A percentile compares a stretch with the other conserved stretches of the same genome.
Conservation (phyloP, 2,329 filamentous ascomycete species). For the Alternaria sp. region DNA sequence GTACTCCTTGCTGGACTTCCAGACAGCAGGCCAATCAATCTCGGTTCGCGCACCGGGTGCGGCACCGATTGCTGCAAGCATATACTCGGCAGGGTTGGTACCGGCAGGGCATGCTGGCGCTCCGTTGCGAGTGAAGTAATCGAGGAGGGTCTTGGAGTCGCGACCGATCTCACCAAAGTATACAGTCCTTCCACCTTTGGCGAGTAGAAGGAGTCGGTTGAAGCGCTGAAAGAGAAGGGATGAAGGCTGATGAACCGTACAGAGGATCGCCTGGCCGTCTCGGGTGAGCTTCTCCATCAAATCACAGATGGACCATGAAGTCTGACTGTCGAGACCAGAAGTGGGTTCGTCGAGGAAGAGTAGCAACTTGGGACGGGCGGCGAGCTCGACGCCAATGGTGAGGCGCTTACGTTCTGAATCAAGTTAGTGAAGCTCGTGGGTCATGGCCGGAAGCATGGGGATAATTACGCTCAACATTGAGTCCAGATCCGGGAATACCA, state of each 20-base stretch:
- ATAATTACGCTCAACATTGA: conserved; percentile 56
- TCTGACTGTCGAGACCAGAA: not conserved
- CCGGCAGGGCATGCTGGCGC: too few relatives aligned
- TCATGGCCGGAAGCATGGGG: conserved; percentile 6
- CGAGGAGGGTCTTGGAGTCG: not conserved
- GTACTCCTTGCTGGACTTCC: conserved; percentile 42
- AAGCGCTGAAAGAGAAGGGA: conserved; percentile 94
- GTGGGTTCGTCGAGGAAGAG: not conserved
- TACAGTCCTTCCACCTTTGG: conserved; percentile 77
- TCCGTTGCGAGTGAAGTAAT: not conserved
- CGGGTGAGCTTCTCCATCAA: conserved; percentile 53
- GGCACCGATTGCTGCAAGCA: conserved; percentile 67
- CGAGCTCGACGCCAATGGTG: not conserved
- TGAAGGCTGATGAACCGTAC: conserved; percentile 97
- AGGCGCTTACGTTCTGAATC: conserved; percentile 12
- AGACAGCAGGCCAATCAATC: conserved; percentile 60
- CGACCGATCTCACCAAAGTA: conserved; percentile 69
- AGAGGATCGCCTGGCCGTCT: conserved; percentile 83
- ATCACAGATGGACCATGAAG: not conserved
- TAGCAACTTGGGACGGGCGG: not conserved
- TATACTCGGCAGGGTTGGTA: conserved; percentile 43
- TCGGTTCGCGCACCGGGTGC: conserved; percentile 59
- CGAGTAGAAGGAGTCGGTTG: conserved; percentile 80
- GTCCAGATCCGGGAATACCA: conserved; percentile 24
- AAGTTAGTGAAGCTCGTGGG: not conserved